These are phyloP conservation scores for Pyracantha coccinea DNA, from an alignment of 331 rosid species.

Conservation along the genomic window DNA sequence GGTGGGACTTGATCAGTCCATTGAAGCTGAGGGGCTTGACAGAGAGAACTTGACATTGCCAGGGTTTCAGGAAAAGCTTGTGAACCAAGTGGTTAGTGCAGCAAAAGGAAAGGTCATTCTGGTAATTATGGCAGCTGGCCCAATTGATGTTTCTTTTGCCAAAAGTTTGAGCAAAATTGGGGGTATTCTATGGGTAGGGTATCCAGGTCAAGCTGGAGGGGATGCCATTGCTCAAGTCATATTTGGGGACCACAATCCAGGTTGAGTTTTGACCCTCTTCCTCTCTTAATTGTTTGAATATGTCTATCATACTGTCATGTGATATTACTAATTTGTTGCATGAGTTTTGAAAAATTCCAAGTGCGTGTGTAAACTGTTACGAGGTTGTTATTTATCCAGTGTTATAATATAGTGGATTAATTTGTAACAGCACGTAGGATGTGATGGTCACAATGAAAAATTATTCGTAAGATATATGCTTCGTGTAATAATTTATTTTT, in stretches of 20 bases:
- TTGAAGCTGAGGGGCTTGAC: constrained; percentile 74
- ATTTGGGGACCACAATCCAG: constrained; percentile 72
- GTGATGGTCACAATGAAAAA: too few species aligned
- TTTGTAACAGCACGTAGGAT: too few species aligned
- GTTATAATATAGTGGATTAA: too few species aligned
- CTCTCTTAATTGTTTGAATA: background rate
- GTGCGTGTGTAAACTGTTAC: too few species aligned
- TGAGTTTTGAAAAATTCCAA: too few species aligned
- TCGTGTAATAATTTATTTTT: background rate
- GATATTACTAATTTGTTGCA: too few species aligned
- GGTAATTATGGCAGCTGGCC: constrained; percentile 78
- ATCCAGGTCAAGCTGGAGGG: constrained; percentile 80
- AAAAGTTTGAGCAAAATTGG: constrained; percentile 32
- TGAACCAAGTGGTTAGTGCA: constrained; percentile 43
- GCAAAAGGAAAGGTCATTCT: constrained; percentile 51
- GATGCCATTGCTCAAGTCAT: constrained; percentile 63
- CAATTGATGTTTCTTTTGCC: constrained; percentile 59
- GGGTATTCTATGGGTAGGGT: constrained; percentile 75
- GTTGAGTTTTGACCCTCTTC: constrained; percentile 10
- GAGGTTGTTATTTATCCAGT: too few species aligned
- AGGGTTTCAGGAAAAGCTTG: constrained; percentile 68
- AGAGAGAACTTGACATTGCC: constrained; percentile 65
- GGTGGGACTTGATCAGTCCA: constrained; percentile 59
- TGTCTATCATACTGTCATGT: background rate
- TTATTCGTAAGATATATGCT: too few species aligned